phyloP scores from a whole-genome alignment of 805 yeast species.

The Komagataella phaffii region DNA sequence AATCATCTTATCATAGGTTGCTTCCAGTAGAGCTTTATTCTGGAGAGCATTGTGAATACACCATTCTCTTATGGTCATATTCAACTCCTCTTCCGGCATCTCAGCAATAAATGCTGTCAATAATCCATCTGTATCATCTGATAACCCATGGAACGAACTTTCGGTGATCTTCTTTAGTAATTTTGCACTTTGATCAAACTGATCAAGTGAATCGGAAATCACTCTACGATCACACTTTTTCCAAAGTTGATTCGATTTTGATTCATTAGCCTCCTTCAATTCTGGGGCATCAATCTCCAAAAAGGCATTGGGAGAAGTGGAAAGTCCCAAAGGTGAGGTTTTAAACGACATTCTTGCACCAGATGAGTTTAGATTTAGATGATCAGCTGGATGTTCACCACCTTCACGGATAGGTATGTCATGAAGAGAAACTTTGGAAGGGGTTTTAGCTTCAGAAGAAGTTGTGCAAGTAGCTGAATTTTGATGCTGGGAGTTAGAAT shows the following conservation, averaged over 20 bases:
- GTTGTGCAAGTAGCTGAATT: background rate
- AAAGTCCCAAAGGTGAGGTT: background rate
- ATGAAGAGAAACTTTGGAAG: background rate
- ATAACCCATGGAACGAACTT: constrained; percentile 21
- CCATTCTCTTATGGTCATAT: constrained; percentile 67
- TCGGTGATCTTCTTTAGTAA: background rate
- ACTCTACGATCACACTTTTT: background rate
- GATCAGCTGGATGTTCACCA: background rate
- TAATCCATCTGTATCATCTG: constrained; percentile 55
- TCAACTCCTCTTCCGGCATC: constrained; percentile 57
- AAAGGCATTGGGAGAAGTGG: background rate
- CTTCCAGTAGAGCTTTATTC: constrained; percentile 33
- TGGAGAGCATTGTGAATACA: constrained; percentile 37
- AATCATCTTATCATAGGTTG: constrained; percentile 33
- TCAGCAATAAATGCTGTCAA: constrained; percentile 49
- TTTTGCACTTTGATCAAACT: background rate
- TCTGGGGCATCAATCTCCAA: background rate
- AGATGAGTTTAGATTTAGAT: background rate
- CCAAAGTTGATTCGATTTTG: background rate
- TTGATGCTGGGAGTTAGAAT: background rate
- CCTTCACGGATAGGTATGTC: background rate
- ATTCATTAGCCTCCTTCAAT: background rate
- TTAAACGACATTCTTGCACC: background rate
- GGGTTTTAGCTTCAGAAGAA: background rate
- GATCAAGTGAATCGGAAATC: background rate